phyloP scores from a whole-genome alignment of 2,329 filamentous ascomycete genomes.

The Harringtonia aguacate region DNA sequence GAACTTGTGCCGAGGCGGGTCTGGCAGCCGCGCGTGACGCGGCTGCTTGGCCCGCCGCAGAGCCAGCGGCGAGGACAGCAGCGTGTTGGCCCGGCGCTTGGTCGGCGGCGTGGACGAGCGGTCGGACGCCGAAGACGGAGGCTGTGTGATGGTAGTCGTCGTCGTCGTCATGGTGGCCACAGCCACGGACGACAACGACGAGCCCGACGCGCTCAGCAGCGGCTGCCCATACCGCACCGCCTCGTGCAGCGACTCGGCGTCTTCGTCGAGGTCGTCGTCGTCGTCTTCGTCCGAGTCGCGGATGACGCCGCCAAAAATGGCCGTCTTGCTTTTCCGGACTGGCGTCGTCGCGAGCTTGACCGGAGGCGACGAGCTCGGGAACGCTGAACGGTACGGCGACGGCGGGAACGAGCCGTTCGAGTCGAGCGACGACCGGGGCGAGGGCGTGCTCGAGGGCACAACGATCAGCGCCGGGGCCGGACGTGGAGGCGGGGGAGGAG shows the following conservation, averaged over 20 bases:
- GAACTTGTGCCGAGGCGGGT: conserved; percentile 47
- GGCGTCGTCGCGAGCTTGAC: too few species aligned
- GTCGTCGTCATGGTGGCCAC: neutral
- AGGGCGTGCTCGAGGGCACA: neutral
- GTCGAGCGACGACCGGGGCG: neutral
- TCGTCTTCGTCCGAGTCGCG: conserved; percentile 4
- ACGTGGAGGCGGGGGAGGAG: too few species aligned
- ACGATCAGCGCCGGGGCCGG: too few species aligned
- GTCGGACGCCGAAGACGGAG: conserved; percentile 1
- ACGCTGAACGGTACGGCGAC: neutral
- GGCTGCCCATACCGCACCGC: neutral
- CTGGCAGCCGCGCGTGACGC: neutral
- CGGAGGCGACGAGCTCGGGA: too few species aligned
- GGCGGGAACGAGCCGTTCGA: neutral
- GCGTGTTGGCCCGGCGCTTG: conserved; percentile 8
- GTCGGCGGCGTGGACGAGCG: conserved; percentile 3
- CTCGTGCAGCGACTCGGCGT: neutral
- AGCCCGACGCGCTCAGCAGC: neutral
- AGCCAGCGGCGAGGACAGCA: conserved; percentile 31
- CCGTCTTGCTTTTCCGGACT: too few species aligned
- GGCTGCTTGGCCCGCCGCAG: conserved; percentile 16
- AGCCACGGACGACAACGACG: neutral
- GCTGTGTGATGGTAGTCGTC: neutral
- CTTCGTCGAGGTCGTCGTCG: neutral
- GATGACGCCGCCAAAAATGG: neutral